A percentile compares a stretch with the other conserved stretches of the same genome.
phyloP scores from a whole-genome alignment of 2,329 filamentous ascomycete species.

The Ophiocordyceps robertsii region DNA sequence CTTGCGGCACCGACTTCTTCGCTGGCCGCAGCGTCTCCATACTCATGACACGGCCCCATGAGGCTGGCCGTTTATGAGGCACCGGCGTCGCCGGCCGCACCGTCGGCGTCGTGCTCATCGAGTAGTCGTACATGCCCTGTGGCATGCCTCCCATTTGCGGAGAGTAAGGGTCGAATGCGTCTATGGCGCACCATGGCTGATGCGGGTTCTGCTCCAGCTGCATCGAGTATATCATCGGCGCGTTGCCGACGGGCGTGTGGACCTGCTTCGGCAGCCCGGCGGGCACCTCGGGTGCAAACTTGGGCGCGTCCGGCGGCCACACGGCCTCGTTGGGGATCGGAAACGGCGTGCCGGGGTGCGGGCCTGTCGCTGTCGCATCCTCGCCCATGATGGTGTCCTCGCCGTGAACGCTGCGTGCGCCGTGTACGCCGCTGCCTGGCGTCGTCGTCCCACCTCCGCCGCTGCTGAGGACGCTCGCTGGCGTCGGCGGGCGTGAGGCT shows the following conservation, averaged over 20 bases:
- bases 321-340: constrained; percentile 23
- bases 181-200: constrained; percentile 10
- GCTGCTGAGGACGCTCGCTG: constrained; percentile 8
- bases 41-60: constrained; percentile 23
- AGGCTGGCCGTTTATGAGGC: constrained; percentile 23
- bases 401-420: background rate
- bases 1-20: constrained; percentile 20
- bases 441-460: constrained; percentile 2
- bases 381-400: constrained; percentile 19
- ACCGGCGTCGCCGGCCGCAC: constrained; percentile 23
- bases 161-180: constrained; percentile 5
- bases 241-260: constrained; percentile 16
- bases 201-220: constrained; percentile 16
- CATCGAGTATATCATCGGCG: constrained; percentile 16
- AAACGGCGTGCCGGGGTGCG: constrained; percentile 27
- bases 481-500: constrained; percentile 20
- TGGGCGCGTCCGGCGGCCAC: constrained; percentile 24
- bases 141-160: constrained; percentile 4
- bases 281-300: constrained; percentile 21
- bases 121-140: constrained; percentile 11
- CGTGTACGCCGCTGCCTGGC: constrained; percentile 1
- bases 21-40: constrained; percentile 23
- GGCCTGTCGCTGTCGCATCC: constrained; percentile 17
- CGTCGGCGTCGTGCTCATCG: constrained; percentile 12
- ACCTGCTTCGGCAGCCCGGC: constrained; percentile 15